Conservation (phyloP, 352 stramenopile species). For the Phytopythium kandeliae region DNA sequence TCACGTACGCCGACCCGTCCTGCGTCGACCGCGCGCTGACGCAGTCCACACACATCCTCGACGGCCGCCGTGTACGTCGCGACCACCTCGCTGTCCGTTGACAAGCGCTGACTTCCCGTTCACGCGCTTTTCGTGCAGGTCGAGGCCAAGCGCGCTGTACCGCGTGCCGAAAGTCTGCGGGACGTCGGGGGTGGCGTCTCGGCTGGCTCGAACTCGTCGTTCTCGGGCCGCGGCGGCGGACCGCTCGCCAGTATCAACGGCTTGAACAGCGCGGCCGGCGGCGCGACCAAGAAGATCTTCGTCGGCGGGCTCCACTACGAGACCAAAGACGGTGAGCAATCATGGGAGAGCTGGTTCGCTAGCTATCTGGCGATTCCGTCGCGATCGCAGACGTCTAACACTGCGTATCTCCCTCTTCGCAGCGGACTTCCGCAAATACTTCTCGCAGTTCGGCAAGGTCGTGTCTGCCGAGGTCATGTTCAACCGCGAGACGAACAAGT, state of each 20-base stretch:
- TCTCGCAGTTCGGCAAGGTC: constrained; percentile 91
- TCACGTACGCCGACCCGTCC: constrained; percentile 86
- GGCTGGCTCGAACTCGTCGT: constrained; percentile 25
- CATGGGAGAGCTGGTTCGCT: no score
- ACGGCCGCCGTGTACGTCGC: constrained; percentile 75
- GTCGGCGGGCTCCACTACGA: constrained; percentile 92
- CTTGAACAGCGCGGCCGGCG: constrained; percentile 51
- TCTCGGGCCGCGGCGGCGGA: constrained; percentile 43
- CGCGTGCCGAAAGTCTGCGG: constrained; percentile 79
- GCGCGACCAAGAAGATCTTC: constrained; percentile 90
- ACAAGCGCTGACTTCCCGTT: not conserved
- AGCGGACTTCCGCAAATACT: constrained; percentile 91
- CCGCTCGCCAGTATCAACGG: constrained; percentile 39
- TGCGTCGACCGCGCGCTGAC: constrained; percentile 88
- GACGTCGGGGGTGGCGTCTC: constrained; percentile 34
- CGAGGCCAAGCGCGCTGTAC: constrained; percentile 90
- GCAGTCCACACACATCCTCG: constrained; percentile 88
- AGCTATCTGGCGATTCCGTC: no score
- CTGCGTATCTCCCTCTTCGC: no score
- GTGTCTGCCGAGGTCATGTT: constrained; percentile 93
- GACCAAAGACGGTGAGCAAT: constrained; percentile 89
- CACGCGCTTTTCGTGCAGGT: constrained; percentile 45
- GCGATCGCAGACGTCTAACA: no score
- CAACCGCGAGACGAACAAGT: constrained; percentile 94
- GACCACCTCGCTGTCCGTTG: constrained; percentile 8